phyloP scores from a whole-genome alignment of 371 early-diverging fungal species.

The Cokeromyces recurvatus region DNA sequence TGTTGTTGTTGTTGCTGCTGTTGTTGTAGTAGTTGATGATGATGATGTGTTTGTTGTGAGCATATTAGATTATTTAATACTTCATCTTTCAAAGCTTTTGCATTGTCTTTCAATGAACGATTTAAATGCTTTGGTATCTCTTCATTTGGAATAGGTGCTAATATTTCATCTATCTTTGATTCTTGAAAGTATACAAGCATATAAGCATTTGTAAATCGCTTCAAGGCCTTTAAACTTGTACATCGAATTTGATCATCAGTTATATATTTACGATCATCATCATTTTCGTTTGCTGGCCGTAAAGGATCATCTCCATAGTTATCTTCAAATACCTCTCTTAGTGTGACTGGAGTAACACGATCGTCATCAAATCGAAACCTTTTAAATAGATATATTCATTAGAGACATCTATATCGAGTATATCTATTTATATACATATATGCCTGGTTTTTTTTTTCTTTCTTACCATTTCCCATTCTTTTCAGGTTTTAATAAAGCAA shows the following conservation, averaged over 20 bases:
- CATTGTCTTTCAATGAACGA: slow-evolving; percentile 15
- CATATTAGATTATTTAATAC: slow-evolving; percentile 15
- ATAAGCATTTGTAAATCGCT: slow-evolving; percentile 61
- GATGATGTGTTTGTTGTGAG: background rate
- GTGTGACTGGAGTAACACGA: slow-evolving; percentile 80
- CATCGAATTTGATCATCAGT: slow-evolving; percentile 14
- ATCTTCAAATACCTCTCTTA: slow-evolving; percentile 90
- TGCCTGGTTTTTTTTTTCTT: too few species aligned
- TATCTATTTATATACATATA: too few species aligned
- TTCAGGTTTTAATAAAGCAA: slow-evolving; percentile 84
- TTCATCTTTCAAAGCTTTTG: slow-evolving; percentile 49
- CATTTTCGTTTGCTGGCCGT: slow-evolving; percentile 2
- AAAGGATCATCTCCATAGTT: slow-evolving; percentile 87
- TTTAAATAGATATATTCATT: background rate
- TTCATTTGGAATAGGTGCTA: slow-evolving; percentile 52
- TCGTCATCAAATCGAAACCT: slow-evolving; percentile 96
- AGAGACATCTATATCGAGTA: background rate
- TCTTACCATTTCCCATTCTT: slow-evolving; percentile 73
- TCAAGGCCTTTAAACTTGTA: slow-evolving; percentile 13
- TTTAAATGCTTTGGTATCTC: slow-evolving; percentile 63
- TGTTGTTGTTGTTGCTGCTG: slow-evolving; percentile 5
- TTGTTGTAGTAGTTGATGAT: background rate
- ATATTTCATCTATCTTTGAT: slow-evolving; percentile 60
- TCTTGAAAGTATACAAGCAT: slow-evolving; percentile 93
- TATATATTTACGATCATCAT: slow-evolving; percentile 3